These are phyloP conservation scores for Hebeloma cylindrosporum DNA, from an alignment of 768 basidiomycete species.

Conservation along the genomic window DNA sequence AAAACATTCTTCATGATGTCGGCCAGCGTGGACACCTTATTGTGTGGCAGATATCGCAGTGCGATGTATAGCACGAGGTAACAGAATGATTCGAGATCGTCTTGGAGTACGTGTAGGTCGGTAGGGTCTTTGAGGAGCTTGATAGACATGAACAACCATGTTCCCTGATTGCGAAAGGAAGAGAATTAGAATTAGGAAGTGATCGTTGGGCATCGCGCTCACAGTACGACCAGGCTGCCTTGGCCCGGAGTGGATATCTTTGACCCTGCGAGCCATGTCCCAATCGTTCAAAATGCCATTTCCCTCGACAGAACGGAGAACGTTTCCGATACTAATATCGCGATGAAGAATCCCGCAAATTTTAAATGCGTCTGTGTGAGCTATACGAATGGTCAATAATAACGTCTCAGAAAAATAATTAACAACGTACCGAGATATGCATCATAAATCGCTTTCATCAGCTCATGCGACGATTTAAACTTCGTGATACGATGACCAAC, in stretches of 20 bases:
- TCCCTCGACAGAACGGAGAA: slow-evolving; percentile 14
- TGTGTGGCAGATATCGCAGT: background rate
- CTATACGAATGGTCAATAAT: slow-evolving; percentile 16
- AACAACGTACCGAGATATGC: slow-evolving; percentile 22
- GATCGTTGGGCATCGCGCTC: slow-evolving; percentile 1
- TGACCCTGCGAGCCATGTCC: slow-evolving; percentile 19
- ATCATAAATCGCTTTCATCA: slow-evolving; percentile 21
- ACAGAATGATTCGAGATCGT: slow-evolving; percentile 34
- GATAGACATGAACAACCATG: slow-evolving; percentile 33
- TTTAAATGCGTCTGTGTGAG: slow-evolving; percentile 21
- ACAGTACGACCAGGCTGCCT: slow-evolving; percentile 16
- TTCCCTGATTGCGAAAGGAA: slow-evolving; percentile 22
- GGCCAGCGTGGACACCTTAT: too few relatives aligned
- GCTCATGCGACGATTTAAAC: slow-evolving; percentile 17
- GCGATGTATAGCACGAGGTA: slow-evolving; percentile 11
- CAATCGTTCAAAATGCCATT: slow-evolving; percentile 27
- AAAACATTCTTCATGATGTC: too few relatives aligned
- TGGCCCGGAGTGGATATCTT: background rate
- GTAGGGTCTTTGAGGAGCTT: slow-evolving; percentile 16
- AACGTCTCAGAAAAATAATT: background rate
- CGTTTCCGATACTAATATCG: slow-evolving; percentile 28
- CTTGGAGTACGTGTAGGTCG: slow-evolving; percentile 22
- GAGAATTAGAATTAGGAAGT: background rate
- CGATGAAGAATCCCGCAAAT: slow-evolving; percentile 22
- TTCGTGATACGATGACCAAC: slow-evolving; percentile 14